Conservation (phyloP, 768 basidiomycete species). For the Gyrodon lividus region DNA sequence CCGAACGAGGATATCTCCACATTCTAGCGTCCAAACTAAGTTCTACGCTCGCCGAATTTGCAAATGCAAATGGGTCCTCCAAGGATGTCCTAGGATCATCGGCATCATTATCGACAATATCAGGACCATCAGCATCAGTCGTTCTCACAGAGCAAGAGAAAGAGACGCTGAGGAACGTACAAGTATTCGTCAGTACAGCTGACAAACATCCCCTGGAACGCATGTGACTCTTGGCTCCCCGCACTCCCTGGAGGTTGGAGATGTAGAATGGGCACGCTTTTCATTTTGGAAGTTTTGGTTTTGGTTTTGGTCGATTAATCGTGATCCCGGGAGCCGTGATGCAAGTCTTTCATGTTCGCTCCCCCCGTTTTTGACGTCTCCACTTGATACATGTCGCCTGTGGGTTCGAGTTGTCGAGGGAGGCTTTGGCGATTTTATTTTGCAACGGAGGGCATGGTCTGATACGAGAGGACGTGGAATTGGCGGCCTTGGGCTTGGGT, state of each 20-base stretch:
- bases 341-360: not conserved
- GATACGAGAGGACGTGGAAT: not conserved
- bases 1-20: slow-evolving; percentile 90
- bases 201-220: slow-evolving; percentile 77
- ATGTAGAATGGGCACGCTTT: not conserved
- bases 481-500: not conserved
- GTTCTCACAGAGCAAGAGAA: slow-evolving; percentile 33
- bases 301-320: not conserved
- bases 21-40: slow-evolving; percentile 66
- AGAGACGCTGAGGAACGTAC: slow-evolving; percentile 33
- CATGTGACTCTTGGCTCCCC: slow-evolving; percentile 38
- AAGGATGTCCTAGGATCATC: slow-evolving; percentile 3
- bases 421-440: slow-evolving; percentile 26
- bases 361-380: not conserved
- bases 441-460: not conserved
- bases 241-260: too few species aligned
- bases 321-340: not conserved
- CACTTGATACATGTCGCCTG: not conserved
- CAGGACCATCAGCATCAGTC: slow-evolving; percentile 8
- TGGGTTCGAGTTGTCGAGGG: not conserved
- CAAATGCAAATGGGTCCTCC: slow-evolving; percentile 17
- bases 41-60: slow-evolving; percentile 42
- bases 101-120: slow-evolving; percentile 31
- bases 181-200: slow-evolving; percentile 67
- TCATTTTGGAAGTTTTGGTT: not conserved